These are phyloP conservation scores for Carpinus viminea DNA, from an alignment of 306 rosid genomes.

Conservation along the genomic window DNA sequence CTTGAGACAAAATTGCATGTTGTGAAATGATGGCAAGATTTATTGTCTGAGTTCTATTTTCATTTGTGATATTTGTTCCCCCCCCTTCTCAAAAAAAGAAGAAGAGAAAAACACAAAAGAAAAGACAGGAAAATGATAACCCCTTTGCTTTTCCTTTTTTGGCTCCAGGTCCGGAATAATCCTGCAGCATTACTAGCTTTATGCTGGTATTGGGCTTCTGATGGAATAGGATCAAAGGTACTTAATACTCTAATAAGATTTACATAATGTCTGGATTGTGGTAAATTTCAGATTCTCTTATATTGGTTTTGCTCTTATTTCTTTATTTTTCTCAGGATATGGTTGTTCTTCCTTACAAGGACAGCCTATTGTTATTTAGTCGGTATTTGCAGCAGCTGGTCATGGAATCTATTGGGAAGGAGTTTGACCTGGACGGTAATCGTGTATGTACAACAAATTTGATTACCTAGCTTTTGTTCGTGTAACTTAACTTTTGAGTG, in stretches of 20 bases:
- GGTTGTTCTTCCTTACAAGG: slow-evolving; percentile 99
- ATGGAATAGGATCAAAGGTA: slow-evolving; percentile 96
- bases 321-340: slow-evolving; percentile 63
- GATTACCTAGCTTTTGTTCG: slow-evolving; percentile 8
- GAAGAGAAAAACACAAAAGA: no score
- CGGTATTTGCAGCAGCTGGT: slow-evolving; percentile 97
- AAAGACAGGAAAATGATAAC: background rate
- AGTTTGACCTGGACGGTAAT: slow-evolving; percentile 96
- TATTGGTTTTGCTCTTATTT: slow-evolving; percentile 14
- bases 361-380: slow-evolving; percentile 84
- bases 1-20: background rate
- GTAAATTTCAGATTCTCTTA: slow-evolving; percentile 23
- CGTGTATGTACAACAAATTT: slow-evolving; percentile 56
- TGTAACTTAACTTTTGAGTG: slow-evolving; percentile 5
- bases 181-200: slow-evolving; percentile 96
- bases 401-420: slow-evolving; percentile 99
- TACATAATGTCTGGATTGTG: slow-evolving; percentile 4
- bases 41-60: background rate
- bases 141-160: slow-evolving; percentile 14
- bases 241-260: slow-evolving; percentile 18
- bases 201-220: slow-evolving; percentile 98
- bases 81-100: no score
- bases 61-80: background rate
- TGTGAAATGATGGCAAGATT: background rate
- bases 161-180: slow-evolving; percentile 63